These are phyloP conservation scores for Prunus kanzakura DNA, from an alignment of 306 rosid genomes.

Conservation along the genomic window DNA sequence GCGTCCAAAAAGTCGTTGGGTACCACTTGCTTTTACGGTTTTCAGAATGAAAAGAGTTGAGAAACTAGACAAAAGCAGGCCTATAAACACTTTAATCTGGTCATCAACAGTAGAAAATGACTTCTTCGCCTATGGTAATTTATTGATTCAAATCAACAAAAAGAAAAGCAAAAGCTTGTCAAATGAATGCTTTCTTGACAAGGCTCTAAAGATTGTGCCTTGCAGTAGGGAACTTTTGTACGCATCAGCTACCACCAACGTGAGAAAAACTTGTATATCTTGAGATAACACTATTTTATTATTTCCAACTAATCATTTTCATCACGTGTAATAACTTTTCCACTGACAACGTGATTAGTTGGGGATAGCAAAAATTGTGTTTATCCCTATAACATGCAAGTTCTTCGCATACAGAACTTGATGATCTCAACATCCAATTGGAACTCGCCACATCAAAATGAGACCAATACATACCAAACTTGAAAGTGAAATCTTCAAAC, in stretches of 20 bases:
- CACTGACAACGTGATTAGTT: no score
- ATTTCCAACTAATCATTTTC: no score
- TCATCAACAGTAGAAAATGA: background rate
- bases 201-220: no score
- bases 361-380: no score
- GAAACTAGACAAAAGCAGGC: background rate
- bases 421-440: no score
- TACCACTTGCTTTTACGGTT: background rate
- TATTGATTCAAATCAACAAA: background rate
- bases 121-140: background rate
- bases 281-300: no score
- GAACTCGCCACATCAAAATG: background rate
- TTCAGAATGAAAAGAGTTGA: background rate
- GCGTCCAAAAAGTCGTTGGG: background rate
- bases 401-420: no score
- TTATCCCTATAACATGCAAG: no score
- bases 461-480: background rate
- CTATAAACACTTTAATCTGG: background rate
- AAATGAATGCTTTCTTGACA: background rate
- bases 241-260: no score
- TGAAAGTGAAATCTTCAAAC: background rate
- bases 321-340: fast-evolving
- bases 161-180: background rate
- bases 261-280: no score
- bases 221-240: no score